A percentile compares a stretch with the other conserved stretches of the same genome.
phyloP scores from a whole-genome alignment of 2,329 filamentous ascomycete genomes.

The Stagonosporopsis vannaccii region DNA sequence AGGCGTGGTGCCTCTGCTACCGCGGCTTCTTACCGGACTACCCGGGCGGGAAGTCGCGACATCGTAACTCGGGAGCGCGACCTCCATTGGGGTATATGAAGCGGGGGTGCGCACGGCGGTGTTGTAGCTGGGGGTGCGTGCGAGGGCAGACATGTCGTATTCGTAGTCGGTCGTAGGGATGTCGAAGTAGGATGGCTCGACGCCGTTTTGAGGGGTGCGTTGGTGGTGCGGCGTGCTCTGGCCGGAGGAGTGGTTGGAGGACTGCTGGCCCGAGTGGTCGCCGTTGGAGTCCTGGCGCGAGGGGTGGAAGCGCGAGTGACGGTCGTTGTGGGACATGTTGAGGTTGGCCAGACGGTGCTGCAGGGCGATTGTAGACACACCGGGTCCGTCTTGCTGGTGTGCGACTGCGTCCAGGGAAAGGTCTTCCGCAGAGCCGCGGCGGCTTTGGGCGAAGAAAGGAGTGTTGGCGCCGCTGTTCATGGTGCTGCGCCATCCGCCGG shows the following conservation, averaged over 20 bases:
- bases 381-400: constrained; percentile 41
- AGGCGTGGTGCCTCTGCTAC: constrained; percentile 43
- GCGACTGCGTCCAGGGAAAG: constrained; percentile 62
- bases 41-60: constrained; percentile 55
- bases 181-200: constrained; percentile 34
- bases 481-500: constrained; percentile 67
- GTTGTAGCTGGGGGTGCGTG: constrained; percentile 60
- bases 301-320: constrained; percentile 31
- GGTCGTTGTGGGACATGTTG: constrained; percentile 47
- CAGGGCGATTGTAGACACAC: constrained; percentile 66
- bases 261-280: constrained; percentile 22
- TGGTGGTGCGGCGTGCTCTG: constrained; percentile 43
- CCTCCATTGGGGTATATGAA: constrained; percentile 47
- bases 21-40: constrained; percentile 44
- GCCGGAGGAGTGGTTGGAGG: constrained; percentile 44
- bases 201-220: constrained; percentile 32
- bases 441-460: constrained; percentile 74
- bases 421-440: constrained; percentile 82
- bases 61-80: constrained; percentile 54
- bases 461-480: constrained; percentile 68
- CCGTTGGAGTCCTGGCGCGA: constrained; percentile 14
- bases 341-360: constrained; percentile 72
- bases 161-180: constrained; percentile 43
- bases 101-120: constrained; percentile 57
- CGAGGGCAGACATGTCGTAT: constrained; percentile 56